Evolutionary conservation across 805 yeast genomes (phyloP).

Genomic region (Scheffersomyces coipomensis): DNA sequence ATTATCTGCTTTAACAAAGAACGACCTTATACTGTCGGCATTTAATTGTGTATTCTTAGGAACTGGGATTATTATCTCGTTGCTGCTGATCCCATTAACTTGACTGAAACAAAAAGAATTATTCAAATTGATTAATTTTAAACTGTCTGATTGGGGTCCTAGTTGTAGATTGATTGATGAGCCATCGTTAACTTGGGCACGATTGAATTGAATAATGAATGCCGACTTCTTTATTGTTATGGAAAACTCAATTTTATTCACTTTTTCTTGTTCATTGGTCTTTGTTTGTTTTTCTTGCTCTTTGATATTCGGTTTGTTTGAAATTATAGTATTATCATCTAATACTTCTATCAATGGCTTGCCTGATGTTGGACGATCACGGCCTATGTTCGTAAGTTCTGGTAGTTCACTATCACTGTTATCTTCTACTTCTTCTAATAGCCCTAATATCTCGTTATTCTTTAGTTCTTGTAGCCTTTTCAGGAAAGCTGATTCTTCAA

Average conservation of each 20-base stretch:
- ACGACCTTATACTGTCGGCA: conserved; percentile 6
- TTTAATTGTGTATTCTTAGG: conserved; percentile 2
- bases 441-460: conserved; percentile 40
- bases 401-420: conserved; percentile 22
- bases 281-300: neutral
- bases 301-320: neutral
- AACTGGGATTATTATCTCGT: conserved; percentile 9
- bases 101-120: conserved; percentile 9
- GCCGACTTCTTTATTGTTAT: neutral
- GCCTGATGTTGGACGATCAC: conserved; percentile 4
- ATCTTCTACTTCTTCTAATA: conserved; percentile 40
- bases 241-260: neutral
- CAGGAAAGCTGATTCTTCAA: conserved; percentile 36
- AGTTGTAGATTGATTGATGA: neutral
- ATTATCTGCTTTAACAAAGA: conserved; percentile 12
- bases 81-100: neutral
- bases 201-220: neutral
- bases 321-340: conserved; percentile 21
- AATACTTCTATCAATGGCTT: conserved; percentile 59
- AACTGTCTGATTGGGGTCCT: conserved; percentile 2
- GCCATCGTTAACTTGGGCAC: neutral
- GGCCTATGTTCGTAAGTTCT: conserved; percentile 25
- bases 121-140: conserved; percentile 12
- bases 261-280: neutral
- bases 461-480: conserved; percentile 31